phyloP scores from a whole-genome alignment of 306 rosid genomes.

The Vigna unguiculata region DNA sequence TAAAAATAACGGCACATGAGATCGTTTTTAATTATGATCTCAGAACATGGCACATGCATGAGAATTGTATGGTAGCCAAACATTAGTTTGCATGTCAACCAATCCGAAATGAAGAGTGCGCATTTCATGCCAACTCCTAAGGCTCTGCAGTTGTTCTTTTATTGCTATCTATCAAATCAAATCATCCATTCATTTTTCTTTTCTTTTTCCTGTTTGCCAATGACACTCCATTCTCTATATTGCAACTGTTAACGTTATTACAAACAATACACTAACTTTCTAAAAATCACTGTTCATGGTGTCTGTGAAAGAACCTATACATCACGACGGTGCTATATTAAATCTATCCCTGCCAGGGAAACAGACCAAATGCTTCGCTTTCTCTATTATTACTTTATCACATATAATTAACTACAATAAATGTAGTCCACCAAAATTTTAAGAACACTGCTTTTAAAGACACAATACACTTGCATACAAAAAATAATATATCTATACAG shows the following conservation, averaged over 20 bases:
- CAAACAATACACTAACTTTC: conserved; percentile 22
- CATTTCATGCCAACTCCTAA: conserved; percentile 41
- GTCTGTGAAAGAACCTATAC: conserved; percentile 8
- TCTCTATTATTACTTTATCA: conserved; percentile 23
- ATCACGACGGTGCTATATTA: conserved; percentile 3
- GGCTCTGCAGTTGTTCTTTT: conserved; percentile 28
- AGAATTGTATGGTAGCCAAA: conserved; percentile 47
- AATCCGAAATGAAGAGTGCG: conserved; percentile 38
- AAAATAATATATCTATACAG: too few relatives aligned
- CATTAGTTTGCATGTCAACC: conserved; percentile 44
- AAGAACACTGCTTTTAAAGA: not conserved
- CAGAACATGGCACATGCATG: conserved; percentile 52
- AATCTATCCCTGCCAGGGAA: conserved; percentile 13
- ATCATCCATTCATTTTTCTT: not conserved
- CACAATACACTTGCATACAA: too few relatives aligned
- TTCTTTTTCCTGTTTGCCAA: conserved; percentile 6
- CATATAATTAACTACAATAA: not conserved
- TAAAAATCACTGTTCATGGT: conserved; percentile 6
- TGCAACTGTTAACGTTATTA: conserved; percentile 16
- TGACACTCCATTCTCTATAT: not conserved
- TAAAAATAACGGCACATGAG: conserved; percentile 42
- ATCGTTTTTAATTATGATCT: conserved; percentile 38
- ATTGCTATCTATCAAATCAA: conserved; percentile 40
- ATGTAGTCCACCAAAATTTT: not conserved
- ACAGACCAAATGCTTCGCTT: conserved; percentile 26